These are phyloP conservation scores for Theileria sp. DNA, from an alignment of 169 alveolate species.

Conservation along the genomic window DNA sequence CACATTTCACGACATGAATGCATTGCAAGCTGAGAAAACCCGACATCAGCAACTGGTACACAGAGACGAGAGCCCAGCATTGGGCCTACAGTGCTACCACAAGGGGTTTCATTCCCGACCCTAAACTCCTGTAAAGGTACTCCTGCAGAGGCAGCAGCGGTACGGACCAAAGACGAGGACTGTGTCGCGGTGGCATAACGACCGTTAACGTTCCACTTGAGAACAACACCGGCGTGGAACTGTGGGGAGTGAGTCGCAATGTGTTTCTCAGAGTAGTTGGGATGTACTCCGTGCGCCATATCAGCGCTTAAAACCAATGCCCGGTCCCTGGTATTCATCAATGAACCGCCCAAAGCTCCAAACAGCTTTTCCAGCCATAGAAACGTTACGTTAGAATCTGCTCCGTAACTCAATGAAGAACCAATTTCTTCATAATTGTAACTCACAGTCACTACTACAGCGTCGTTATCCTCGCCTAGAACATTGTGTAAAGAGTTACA, in stretches of 20 bases:
- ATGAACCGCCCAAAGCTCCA: slow-evolving; percentile 31
- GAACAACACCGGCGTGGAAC: slow-evolving; percentile 89
- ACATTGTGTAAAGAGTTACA: not conserved
- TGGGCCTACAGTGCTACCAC: slow-evolving; percentile 97
- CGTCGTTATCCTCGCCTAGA: slow-evolving; percentile 18
- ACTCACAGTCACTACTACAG: slow-evolving; percentile 23
- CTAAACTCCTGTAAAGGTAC: slow-evolving; percentile 89
- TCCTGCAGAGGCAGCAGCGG: slow-evolving; percentile 74
- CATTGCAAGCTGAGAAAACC: slow-evolving; percentile 94
- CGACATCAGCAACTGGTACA: slow-evolving; percentile 90
- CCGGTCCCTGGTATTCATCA: slow-evolving; percentile 30
- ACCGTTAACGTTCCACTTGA: slow-evolving; percentile 87
- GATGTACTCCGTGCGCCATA: slow-evolving; percentile 96
- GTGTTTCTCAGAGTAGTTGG: slow-evolving; percentile 93
- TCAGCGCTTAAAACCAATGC: slow-evolving; percentile 62
- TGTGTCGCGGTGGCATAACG: slow-evolving; percentile 90
- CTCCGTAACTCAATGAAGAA: slow-evolving; percentile 70
- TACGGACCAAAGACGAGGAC: slow-evolving; percentile 80
- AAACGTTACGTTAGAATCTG: slow-evolving; percentile 63
- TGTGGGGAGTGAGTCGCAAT: slow-evolving; percentile 84
- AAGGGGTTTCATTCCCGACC: slow-evolving; percentile 90
- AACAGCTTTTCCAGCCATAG: slow-evolving; percentile 60
- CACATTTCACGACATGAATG: slow-evolving; percentile 91
- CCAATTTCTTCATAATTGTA: slow-evolving; percentile 74
- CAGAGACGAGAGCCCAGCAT: slow-evolving; percentile 88